These are phyloP conservation scores for Bonnemaisonia californica DNA, from an alignment of 31 red algal genomes.

Conservation along the genomic window DNA sequence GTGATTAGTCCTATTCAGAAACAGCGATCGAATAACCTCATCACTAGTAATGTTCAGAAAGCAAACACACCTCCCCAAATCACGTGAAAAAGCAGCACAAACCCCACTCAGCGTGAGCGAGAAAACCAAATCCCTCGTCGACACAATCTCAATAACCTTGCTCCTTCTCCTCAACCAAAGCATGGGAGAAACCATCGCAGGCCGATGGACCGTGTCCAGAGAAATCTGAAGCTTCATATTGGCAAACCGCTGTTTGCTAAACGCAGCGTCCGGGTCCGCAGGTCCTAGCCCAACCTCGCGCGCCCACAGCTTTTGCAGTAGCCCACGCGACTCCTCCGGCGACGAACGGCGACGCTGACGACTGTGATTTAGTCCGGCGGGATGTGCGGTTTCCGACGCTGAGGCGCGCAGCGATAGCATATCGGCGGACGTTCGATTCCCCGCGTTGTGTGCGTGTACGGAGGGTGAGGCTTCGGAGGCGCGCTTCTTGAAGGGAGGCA, in stretches of 20 bases:
- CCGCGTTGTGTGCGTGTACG: constrained; percentile 28
- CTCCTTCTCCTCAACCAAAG: constrained; percentile 34
- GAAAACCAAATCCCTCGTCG: constrained; percentile 65
- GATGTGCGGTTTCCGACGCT: background rate
- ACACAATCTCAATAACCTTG: constrained; percentile 83
- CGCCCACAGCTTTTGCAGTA: constrained; percentile 11
- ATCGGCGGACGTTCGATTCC: constrained; percentile 73
- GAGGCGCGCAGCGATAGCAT: constrained; percentile 3
- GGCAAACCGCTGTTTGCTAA: constrained; percentile 31
- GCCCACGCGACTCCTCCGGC: background rate
- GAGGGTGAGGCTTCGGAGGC: background rate
- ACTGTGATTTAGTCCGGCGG: constrained; percentile 16
- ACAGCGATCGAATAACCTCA: constrained; percentile 94
- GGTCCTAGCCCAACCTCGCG: constrained; percentile 23
- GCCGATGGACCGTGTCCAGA: constrained; percentile 38
- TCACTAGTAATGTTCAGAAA: constrained; percentile 80
- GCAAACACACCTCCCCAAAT: constrained; percentile 55
- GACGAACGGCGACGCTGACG: constrained; percentile 33
- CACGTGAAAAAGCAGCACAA: constrained; percentile 69
- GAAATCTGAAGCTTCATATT: constrained; percentile 46
- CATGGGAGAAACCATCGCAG: background rate
- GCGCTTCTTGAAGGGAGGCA: constrained; percentile 3
- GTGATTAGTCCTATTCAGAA: constrained; percentile 89
- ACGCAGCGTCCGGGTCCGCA: background rate
- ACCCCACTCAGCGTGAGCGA: constrained; percentile 68